Base-by-base conservation (phyloP, 768 basidiomycete species). In the Leccinum broughii region DNA sequence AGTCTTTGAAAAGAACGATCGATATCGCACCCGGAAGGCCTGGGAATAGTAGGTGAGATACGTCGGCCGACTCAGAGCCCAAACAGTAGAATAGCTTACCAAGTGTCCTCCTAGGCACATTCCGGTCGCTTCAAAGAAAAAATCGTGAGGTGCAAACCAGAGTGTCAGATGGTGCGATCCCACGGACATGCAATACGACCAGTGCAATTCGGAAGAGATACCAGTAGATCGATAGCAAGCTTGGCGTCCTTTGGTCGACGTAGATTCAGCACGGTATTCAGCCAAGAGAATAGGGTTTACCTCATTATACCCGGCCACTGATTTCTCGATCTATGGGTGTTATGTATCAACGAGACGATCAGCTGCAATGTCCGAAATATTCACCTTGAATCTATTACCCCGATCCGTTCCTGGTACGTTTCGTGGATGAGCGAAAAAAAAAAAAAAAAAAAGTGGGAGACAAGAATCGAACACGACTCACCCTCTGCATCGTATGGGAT, bases 101-200 rank as follows among this genome's bases (percentile, higher is more conserved):
- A 93, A 76, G 68, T 94, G 93, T 2, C 92, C 93, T 34, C 92
- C 90, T 6, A 93, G 83, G 66, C 93, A 95, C 92, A 95, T 94
- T 49, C 93, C 93, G 3, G 93, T 95, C 1, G 88, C 89, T 89
- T 65, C 62, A 26, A 30, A 50, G 34, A 55, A 55, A 55, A 30
- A 17, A 3, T 54, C 41, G 15, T 68, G 15, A 66, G 56, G 28
- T 48, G 22, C 37, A 39, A 39, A 39, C 37, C 37, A 39, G 15
- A 39, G 6, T 0, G 37, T 17, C 37, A 39, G 37, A 39, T 2
- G 15, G 7, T 39, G 37, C 15, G 6, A 39, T 39, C 37, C 37
- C 15, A 39, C 37, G 37, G 13, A 39, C 37, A 2, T 0, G 37
- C 37, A 17, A 39, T 39, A 46, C 92, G 85, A 6, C 96, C 96